Evolutionary conservation across 164 flowering plant species (phyloP).

Genomic region (Berberis vulgaris): DNA sequence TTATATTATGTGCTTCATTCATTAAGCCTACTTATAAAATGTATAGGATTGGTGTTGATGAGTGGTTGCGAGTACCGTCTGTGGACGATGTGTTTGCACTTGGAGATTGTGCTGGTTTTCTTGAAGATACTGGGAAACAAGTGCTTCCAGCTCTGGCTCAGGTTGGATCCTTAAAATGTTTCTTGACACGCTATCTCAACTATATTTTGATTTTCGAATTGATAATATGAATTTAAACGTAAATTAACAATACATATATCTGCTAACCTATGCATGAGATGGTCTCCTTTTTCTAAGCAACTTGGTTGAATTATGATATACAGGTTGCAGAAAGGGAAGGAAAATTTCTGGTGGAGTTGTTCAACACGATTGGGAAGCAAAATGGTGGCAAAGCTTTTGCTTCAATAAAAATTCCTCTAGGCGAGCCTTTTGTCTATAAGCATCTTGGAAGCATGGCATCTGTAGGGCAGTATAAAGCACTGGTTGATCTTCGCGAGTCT

Average conservation of each 20-base stretch:
- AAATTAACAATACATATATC: too few relatives aligned
- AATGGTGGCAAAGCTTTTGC: slow-evolving; percentile 57
- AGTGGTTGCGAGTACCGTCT: slow-evolving; percentile 76
- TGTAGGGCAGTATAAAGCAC: slow-evolving; percentile 75
- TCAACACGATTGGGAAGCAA: slow-evolving; percentile 48
- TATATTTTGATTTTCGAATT: too few relatives aligned
- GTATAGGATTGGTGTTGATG: slow-evolving; percentile 76
- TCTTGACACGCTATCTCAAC: too few relatives aligned
- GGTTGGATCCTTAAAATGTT: slow-evolving; percentile 23
- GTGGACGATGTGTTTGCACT: slow-evolving; percentile 85
- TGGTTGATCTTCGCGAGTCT: slow-evolving; percentile 70
- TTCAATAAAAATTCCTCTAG: slow-evolving; percentile 40
- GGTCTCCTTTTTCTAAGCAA: background rate
- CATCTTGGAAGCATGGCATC: slow-evolving; percentile 93
- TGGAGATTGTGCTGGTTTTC: slow-evolving; percentile 92
- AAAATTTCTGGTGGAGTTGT: slow-evolving; percentile 50
- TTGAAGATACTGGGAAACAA: slow-evolving; percentile 58
- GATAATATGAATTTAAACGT: too few relatives aligned
- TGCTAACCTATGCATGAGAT: too few relatives aligned
- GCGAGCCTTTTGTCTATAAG: slow-evolving; percentile 75
- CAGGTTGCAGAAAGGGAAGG: slow-evolving; percentile 93
- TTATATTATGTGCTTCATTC: too few relatives aligned
- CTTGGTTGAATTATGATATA: background rate
- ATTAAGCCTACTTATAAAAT: background rate
- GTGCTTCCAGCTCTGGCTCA: slow-evolving; percentile 95